Conservation (phyloP, 2,329 filamentous ascomycete species). For the Chaetomiaceae sp. region DNA sequence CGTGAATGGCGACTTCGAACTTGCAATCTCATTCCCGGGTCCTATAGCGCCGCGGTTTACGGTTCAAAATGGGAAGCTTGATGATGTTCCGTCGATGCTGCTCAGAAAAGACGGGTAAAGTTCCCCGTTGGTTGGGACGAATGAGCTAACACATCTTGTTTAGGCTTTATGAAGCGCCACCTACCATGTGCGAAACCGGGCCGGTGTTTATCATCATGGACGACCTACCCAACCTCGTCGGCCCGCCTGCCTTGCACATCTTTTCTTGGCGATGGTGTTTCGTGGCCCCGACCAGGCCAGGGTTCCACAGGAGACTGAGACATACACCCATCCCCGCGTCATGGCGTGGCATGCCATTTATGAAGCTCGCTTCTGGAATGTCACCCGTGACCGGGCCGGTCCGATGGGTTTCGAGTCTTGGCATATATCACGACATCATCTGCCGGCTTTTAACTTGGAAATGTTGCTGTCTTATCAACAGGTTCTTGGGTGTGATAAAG, state of each 20-base stretch:
- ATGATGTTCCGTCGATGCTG: background rate
- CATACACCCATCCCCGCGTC: background rate
- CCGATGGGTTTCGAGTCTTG: background rate
- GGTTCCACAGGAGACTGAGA: background rate
- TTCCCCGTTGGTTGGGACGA: background rate
- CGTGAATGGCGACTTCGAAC: background rate
- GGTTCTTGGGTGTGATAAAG: no score
- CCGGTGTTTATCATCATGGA: no score
- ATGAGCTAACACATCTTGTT: background rate
- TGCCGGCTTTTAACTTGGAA: no score
- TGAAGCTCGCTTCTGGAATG: background rate
- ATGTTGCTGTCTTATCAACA: no score
- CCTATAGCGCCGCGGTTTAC: background rate
- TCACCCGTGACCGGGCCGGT: background rate
- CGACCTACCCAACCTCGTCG: background rate
- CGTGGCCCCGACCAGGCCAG: background rate
- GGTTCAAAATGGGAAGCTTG: background rate
- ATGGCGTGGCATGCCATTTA: background rate
- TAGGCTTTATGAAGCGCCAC: background rate
- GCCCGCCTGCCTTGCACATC: no score
- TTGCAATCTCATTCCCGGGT: background rate
- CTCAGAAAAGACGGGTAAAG: background rate
- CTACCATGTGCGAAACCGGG: no score
- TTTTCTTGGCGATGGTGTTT: background rate
- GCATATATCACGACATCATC: background rate